Conservation (phyloP, 257 asterid species). For the Fraxinus americana region DNA sequence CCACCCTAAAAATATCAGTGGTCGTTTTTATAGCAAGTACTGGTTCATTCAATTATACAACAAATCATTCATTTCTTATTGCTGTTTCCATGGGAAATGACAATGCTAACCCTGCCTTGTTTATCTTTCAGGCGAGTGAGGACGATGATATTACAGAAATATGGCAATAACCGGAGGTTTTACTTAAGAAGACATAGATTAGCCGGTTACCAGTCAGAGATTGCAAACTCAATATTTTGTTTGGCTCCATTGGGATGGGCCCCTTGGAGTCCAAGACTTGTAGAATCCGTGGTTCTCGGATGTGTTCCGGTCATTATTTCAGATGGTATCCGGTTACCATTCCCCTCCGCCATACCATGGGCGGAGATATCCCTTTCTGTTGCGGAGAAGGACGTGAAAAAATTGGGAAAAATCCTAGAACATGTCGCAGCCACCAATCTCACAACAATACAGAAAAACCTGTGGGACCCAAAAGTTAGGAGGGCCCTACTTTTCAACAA, state of each 20-base stretch:
- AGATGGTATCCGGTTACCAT: conserved; percentile 47
- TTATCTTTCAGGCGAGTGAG: conserved; percentile 52
- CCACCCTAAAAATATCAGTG: conserved; percentile 88
- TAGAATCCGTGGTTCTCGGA: conserved; percentile 52
- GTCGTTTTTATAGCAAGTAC: conserved; percentile 83
- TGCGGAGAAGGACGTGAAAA: conserved; percentile 56
- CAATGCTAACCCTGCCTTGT: neutral
- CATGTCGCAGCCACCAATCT: conserved; percentile 70
- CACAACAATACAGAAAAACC: conserved; percentile 54
- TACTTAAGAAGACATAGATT: conserved; percentile 64
- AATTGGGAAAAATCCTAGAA: conserved; percentile 56
- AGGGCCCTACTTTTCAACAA: conserved; percentile 57
- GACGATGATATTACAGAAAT: conserved; percentile 62
- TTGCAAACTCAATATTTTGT: conserved; percentile 72
- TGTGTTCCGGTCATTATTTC: conserved; percentile 54
- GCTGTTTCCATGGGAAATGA: neutral
- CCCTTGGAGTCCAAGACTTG: conserved; percentile 59
- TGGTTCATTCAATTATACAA: neutral
- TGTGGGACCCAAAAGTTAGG: conserved; percentile 58
- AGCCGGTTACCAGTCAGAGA: conserved; percentile 80
- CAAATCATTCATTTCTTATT: neutral
- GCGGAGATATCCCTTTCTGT: conserved; percentile 44
- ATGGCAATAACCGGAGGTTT: conserved; percentile 62
- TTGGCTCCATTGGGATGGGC: conserved; percentile 62
- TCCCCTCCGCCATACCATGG: conserved; percentile 46